Conservation (phyloP, 768 basidiomycete genomes). For the Leccinellum luteum region DNA sequence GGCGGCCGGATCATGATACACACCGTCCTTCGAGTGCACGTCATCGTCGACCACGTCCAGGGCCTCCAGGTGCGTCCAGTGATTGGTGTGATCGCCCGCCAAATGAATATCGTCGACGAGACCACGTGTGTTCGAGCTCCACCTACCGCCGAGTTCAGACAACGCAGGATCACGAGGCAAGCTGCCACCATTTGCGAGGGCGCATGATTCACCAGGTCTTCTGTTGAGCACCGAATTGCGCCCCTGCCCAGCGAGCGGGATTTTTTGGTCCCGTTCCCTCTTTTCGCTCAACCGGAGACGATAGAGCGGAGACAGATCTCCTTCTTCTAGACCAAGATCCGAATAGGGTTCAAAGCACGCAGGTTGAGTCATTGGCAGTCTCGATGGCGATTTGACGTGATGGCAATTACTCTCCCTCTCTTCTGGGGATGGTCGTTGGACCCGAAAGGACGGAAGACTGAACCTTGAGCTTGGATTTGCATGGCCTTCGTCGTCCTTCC, state of each 20-base stretch:
- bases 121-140: not conserved
- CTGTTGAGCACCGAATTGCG: not conserved
- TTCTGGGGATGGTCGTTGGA: constrained; percentile 16
- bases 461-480: constrained; percentile 14
- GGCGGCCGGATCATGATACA: constrained; percentile 18
- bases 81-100: not conserved
- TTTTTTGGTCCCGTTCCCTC: not conserved
- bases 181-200: not conserved
- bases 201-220: not conserved
- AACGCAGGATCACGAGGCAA: not conserved
- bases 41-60: not conserved
- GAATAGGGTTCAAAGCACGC: not conserved
- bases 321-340: not conserved
- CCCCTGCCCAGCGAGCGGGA: not conserved
- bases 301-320: not conserved
- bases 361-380: not conserved
- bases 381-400: constrained; percentile 2
- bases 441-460: constrained; percentile 17
- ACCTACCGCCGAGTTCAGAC: not conserved
- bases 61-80: not conserved
- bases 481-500: not conserved
- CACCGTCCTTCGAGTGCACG: not conserved
- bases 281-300: not conserved
- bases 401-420: not conserved
- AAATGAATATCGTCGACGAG: not conserved